Evolutionary conservation across 208 protist genomes (phyloP).

Genomic region (Acanthamoeba lenticulata): DNA sequence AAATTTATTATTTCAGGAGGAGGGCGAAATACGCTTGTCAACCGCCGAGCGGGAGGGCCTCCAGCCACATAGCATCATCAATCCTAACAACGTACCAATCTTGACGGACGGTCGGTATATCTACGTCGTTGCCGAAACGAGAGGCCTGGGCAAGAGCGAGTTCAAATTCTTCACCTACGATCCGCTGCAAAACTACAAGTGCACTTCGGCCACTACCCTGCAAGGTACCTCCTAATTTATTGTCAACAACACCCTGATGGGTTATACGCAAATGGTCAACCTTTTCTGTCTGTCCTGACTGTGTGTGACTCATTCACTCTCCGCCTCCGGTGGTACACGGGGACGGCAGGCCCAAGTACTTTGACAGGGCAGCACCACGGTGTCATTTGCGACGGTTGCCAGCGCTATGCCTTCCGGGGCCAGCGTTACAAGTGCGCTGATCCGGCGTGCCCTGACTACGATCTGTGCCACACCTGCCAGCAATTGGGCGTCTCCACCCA

Average conservation of each 20-base stretch:
- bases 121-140: slow-evolving; percentile 23
- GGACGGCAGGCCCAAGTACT: background rate
- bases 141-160: background rate
- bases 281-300: too few relatives aligned
- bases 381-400: slow-evolving; percentile 35
- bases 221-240: too few relatives aligned
- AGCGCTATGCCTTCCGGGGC: slow-evolving; percentile 36
- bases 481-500: slow-evolving; percentile 1
- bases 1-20: background rate
- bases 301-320: too few relatives aligned
- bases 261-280: too few relatives aligned
- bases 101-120: slow-evolving; percentile 26
- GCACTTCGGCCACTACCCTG: background rate
- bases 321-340: too few relatives aligned
- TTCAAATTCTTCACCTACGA: slow-evolving; percentile 44
- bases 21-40: slow-evolving; percentile 20
- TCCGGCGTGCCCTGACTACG: background rate
- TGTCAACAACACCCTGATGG: too few relatives aligned
- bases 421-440: slow-evolving; percentile 4
- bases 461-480: slow-evolving; percentile 56
- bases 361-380: slow-evolving; percentile 25
- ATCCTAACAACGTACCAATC: background rate
- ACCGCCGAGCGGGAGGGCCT: background rate
- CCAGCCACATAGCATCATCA: background rate
- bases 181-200: slow-evolving; percentile 33